Conservation (phyloP, 2,329 filamentous ascomycete species). For the Trichophyton verrucosum region DNA sequence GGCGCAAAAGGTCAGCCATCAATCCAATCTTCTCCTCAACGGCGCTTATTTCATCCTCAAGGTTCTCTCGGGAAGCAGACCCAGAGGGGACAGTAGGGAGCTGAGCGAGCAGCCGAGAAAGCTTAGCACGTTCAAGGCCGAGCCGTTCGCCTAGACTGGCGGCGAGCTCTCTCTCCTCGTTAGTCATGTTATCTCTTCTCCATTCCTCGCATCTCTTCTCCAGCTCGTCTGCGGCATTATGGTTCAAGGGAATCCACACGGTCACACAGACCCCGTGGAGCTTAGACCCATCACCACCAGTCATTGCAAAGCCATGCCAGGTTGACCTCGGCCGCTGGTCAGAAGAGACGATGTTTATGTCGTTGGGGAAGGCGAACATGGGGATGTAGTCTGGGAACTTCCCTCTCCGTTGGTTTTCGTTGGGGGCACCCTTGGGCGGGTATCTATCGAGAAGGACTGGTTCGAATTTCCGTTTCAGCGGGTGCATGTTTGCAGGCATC, state of each 20-base stretch:
- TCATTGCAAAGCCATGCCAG: constrained; percentile 99
- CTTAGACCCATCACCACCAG: constrained; percentile 78
- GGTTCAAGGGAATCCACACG: constrained; percentile 79
- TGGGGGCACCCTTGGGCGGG: constrained; percentile 66
- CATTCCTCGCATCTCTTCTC: constrained; percentile 66
- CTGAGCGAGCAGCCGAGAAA: constrained; percentile 75
- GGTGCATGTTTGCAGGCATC: constrained; percentile 85
- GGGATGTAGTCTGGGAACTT: constrained; percentile 94
- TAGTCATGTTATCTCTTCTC: constrained; percentile 92
- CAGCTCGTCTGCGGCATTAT: constrained; percentile 65
- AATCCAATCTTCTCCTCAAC: constrained; percentile 95
- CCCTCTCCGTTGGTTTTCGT: constrained; percentile 67
- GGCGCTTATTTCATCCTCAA: constrained; percentile 89
- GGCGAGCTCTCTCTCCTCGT: constrained; percentile 86
- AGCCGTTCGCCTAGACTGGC: constrained; percentile 81
- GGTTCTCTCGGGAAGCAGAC: constrained; percentile 62
- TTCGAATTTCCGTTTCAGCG: constrained; percentile 84
- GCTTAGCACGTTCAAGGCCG: constrained; percentile 72
- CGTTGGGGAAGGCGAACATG: constrained; percentile 98
- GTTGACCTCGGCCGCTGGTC: constrained; percentile 90
- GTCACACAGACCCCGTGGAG: constrained; percentile 85
- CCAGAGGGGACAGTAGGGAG: constrained; percentile 71
- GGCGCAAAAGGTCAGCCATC: constrained; percentile 91
- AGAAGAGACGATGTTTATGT: constrained; percentile 90
- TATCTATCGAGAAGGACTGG: constrained; percentile 93